These are phyloP conservation scores for Penicillium longicatenatum DNA, from an alignment of 495 filamentous ascomycete species.

Conservation along the genomic window DNA sequence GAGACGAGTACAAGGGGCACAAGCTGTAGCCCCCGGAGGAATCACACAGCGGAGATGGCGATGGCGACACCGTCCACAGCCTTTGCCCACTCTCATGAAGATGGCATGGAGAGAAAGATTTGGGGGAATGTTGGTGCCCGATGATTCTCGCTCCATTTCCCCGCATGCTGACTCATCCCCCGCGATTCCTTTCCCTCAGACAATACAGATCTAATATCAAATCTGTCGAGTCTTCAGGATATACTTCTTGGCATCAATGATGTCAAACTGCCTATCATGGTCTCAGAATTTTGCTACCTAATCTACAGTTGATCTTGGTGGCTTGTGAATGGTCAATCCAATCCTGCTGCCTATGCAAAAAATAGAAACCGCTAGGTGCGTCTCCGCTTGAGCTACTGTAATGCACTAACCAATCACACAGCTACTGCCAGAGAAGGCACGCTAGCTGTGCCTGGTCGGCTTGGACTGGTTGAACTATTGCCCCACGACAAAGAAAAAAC, in stretches of 20 bases:
- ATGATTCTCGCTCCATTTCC: neutral
- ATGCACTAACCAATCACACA: no score
- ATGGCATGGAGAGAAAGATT: neutral
- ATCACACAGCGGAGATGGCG: constrained; percentile 44
- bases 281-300: neutral
- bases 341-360: constrained; percentile 8
- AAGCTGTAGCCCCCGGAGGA: constrained; percentile 30
- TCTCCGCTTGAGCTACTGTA: no score
- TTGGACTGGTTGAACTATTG: neutral
- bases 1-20: constrained; percentile 36
- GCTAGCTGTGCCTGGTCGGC: neutral
- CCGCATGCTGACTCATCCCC: constrained; percentile 12
- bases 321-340: neutral
- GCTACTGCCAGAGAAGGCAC: neutral
- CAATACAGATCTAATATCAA: neutral
- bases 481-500: neutral
- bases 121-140: neutral
- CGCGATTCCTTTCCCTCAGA: neutral
- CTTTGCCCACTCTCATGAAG: constrained; percentile 41
- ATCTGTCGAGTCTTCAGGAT: no score
- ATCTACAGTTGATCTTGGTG: neutral
- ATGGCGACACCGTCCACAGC: constrained; percentile 44
- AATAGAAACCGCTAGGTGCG: neutral
- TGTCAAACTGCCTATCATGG: neutral
- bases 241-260: no score